phyloP scores from a whole-genome alignment of 2,329 filamentous ascomycete genomes.

The Aspergillus terreus region DNA sequence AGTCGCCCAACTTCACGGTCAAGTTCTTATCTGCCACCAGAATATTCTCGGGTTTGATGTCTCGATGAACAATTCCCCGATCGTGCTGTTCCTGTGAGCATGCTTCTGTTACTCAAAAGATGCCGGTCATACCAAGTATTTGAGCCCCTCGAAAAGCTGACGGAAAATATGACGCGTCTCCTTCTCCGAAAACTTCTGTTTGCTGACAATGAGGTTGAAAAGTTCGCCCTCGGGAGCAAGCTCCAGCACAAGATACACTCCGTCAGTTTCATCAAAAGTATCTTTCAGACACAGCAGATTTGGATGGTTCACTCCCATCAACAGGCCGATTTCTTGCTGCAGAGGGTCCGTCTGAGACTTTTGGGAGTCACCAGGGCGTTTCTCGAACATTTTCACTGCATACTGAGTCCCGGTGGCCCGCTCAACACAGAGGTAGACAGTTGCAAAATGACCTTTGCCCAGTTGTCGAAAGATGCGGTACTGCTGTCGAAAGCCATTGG shows the following conservation, averaged over 20 bases:
- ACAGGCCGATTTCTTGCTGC: conserved; percentile 91
- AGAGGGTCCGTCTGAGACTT: conserved; percentile 78
- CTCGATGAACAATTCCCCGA: conserved; percentile 92
- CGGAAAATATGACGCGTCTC: conserved; percentile 84
- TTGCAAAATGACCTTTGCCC: conserved; percentile 92
- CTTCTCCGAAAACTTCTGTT: conserved; percentile 78
- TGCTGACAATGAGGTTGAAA: conserved; percentile 91
- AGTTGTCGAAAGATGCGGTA: conserved; percentile 81
- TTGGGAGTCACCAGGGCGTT: conserved; percentile 76
- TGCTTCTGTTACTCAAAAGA: background rate
- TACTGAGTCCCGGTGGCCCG: conserved; percentile 76
- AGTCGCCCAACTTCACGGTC: conserved; percentile 89
- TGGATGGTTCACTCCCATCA: conserved; percentile 96
- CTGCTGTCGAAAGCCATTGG: conserved; percentile 78
- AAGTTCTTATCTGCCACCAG: conserved; percentile 80
- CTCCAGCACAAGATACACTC: conserved; percentile 87
- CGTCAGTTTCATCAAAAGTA: conserved; percentile 86
- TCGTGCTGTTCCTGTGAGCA: conserved; percentile 64
- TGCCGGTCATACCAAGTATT: conserved; percentile 71
- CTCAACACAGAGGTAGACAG: conserved; percentile 87
- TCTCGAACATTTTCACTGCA: conserved; percentile 94
- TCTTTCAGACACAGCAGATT: conserved; percentile 92
- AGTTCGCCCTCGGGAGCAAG: conserved; percentile 89
- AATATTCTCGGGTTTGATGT: conserved; percentile 98
- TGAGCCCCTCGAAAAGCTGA: conserved; percentile 89